Percentiles rank a stretch among this genome's conserved stretches.
Evolutionary conservation across 2,329 filamentous ascomycete genomes (phyloP).

Genomic region (Hypoxylon sp.): DNA sequence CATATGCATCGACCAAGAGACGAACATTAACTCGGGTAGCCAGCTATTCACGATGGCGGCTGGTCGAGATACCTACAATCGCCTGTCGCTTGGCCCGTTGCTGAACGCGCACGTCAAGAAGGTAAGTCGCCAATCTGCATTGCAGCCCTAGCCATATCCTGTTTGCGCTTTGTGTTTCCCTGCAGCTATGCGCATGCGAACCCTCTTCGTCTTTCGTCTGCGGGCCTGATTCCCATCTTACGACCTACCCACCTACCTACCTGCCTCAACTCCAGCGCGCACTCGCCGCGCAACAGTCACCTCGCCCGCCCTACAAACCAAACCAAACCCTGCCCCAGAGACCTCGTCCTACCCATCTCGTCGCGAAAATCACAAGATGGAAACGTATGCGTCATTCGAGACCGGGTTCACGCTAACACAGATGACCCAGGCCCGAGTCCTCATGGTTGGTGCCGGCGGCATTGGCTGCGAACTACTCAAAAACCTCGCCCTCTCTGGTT

Average conservation of each 20-base stretch:
- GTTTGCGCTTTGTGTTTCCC: slow-evolving; percentile 24
- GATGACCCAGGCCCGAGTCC: slow-evolving; percentile 73
- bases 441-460: slow-evolving; percentile 95
- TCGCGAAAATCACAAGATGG: slow-evolving; percentile 28
- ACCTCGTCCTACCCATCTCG: not conserved
- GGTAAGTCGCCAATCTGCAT: slow-evolving; percentile 54
- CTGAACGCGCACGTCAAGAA: slow-evolving; percentile 73
- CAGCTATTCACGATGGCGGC: slow-evolving; percentile 41
- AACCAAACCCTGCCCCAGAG: not conserved
- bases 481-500: slow-evolving; percentile 91
- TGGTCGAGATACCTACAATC: slow-evolving; percentile 62
- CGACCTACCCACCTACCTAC: too few relatives aligned
- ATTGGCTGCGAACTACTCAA: slow-evolving; percentile 98
- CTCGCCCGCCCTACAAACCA: not conserved
- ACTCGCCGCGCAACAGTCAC: slow-evolving; percentile 19
- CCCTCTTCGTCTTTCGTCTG: not conserved
- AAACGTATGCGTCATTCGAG: slow-evolving; percentile 1
- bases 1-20: slow-evolving; percentile 39
- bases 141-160: slow-evolving; percentile 14
- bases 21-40: slow-evolving; percentile 37
- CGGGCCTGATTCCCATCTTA: slow-evolving; percentile 22
- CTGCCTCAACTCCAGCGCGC: slow-evolving; percentile 2
- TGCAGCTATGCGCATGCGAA: slow-evolving; percentile 25
- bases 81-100: slow-evolving; percentile 71
- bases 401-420: slow-evolving; percentile 46